Evolutionary conservation across 257 asterid genomes (phyloP).

Genomic region (Solanum verrucosum): DNA sequence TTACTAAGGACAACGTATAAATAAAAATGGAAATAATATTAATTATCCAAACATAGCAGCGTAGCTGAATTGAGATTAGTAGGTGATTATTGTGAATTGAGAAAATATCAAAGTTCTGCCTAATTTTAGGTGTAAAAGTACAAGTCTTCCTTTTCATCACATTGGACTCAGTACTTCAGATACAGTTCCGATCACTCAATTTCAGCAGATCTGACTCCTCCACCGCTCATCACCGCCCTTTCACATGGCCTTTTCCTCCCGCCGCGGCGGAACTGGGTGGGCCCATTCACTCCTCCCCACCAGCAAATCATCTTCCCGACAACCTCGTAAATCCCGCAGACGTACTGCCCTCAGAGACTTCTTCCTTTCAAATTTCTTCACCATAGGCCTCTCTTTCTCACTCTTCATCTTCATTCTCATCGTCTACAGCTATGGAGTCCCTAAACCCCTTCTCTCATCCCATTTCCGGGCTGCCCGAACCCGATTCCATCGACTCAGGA

Average conservation of each 20-base stretch:
- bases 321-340: conserved; percentile 54
- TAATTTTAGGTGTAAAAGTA: background rate
- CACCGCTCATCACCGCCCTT: background rate
- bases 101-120: background rate
- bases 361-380: conserved; percentile 60
- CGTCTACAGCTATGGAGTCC: conserved; percentile 54
- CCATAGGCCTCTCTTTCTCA: conserved; percentile 65
- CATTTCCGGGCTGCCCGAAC: conserved; percentile 35
- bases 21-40: no score
- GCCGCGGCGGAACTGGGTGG: conserved; percentile 84
- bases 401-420: conserved; percentile 50
- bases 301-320: conserved; percentile 36
- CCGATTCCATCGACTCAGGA: conserved; percentile 42
- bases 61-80: background rate
- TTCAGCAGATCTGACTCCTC: conserved; percentile 7
- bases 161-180: background rate
- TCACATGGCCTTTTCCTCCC: conserved; percentile 73
- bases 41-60: background rate
- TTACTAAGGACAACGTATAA: no score
- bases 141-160: background rate
- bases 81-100: background rate
- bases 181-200: background rate
- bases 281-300: conserved; percentile 60
- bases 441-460: conserved; percentile 41
- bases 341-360: conserved; percentile 65